Evolutionary conservation across 352 stramenopile species (phyloP).

Genomic region (Albugo candida): DNA sequence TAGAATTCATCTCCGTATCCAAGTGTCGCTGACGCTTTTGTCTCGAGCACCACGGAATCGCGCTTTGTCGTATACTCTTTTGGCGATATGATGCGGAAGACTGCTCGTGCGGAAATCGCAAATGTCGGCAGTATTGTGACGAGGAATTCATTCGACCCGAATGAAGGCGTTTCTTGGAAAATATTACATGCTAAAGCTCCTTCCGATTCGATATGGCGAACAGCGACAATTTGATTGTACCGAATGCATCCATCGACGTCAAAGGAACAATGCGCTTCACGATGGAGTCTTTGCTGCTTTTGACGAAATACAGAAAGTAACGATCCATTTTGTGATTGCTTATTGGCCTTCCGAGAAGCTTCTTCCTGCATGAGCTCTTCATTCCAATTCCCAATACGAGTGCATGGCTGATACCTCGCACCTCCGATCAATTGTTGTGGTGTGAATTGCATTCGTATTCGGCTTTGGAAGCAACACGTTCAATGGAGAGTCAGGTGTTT

Average conservation of each 20-base stretch:
- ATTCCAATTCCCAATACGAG: conserved; percentile 81
- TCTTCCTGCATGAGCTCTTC: conserved; percentile 79
- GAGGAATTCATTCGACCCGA: conserved; percentile 57
- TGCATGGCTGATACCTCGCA: conserved; percentile 53
- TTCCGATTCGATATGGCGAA: conserved; percentile 31
- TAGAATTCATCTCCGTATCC: conserved; percentile 65
- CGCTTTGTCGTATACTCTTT: conserved; percentile 18
- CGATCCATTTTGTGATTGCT: conserved; percentile 61
- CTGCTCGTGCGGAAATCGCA: conserved; percentile 20
- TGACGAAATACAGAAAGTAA: conserved; percentile 60
- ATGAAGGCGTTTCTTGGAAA: conserved; percentile 65
- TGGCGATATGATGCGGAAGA: conserved; percentile 46
- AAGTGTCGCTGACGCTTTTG: conserved; percentile 7
- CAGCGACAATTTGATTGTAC: conserved; percentile 35
- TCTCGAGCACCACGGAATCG: conserved; percentile 1
- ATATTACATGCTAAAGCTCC: conserved; percentile 44
- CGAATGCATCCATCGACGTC: conserved; percentile 14
- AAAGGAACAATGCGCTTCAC: conserved; percentile 34
- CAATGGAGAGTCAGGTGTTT: too few species aligned
- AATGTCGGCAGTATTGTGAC: conserved; percentile 23
- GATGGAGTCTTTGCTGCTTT: conserved; percentile 56
- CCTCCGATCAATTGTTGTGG: conserved; percentile 75
- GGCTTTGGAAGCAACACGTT: neutral
- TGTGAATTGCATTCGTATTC: conserved; percentile 79
- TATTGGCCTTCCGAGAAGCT: conserved; percentile 68